Percentiles rank a stretch among this genome's conserved stretches.
Evolutionary conservation across 2,329 filamentous ascomycete species (phyloP).

Genomic region (Annulohypoxylon truncatum): DNA sequence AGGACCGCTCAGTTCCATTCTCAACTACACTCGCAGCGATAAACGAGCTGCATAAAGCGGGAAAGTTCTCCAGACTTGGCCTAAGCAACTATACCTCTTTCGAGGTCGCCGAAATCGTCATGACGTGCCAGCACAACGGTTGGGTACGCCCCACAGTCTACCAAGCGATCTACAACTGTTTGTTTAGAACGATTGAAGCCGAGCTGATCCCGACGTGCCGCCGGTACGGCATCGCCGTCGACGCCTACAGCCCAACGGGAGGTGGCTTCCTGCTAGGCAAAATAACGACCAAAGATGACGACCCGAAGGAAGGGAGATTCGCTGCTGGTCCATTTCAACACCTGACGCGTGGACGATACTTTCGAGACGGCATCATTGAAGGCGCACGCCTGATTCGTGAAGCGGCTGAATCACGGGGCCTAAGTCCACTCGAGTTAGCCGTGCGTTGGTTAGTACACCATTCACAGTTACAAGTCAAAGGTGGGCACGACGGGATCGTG

Average conservation of each 20-base stretch:
- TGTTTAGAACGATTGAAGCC: conserved; percentile 77
- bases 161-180: conserved; percentile 86
- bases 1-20: conserved; percentile 74
- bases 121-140: conserved; percentile 78
- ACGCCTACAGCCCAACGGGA: conserved; percentile 84
- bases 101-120: conserved; percentile 85
- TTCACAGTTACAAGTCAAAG: conserved; percentile 63
- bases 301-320: conserved; percentile 75
- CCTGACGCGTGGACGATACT: conserved; percentile 74
- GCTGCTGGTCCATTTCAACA: conserved; percentile 51
- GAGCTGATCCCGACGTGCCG: conserved; percentile 79
- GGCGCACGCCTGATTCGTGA: conserved; percentile 75
- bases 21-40: conserved; percentile 79
- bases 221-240: conserved; percentile 80
- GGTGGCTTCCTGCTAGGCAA: conserved; percentile 83
- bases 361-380: conserved; percentile 69
- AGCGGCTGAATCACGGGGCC: conserved; percentile 71
- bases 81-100: conserved; percentile 86
- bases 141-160: conserved; percentile 88
- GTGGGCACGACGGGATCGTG: conserved; percentile 67
- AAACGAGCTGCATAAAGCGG: conserved; percentile 82
- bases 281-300: conserved; percentile 71
- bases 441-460: conserved; percentile 80
- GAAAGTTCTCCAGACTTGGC: conserved; percentile 83
- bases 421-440: conserved; percentile 77